Evolutionary conservation across 2,329 filamentous ascomycete genomes (phyloP).

Genomic region (Xylaria sp.): DNA sequence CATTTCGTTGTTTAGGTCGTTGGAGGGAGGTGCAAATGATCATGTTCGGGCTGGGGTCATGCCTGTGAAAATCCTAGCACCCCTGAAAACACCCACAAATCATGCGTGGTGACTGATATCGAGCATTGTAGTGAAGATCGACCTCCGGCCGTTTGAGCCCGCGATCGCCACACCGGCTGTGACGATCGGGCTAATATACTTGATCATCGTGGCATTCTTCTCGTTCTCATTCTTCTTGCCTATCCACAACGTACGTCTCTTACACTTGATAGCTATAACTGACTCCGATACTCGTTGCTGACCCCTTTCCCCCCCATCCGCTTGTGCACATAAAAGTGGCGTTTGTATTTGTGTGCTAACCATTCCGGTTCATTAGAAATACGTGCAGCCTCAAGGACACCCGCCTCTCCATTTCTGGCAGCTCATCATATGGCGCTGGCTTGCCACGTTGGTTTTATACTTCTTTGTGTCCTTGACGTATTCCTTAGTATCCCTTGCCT

Average conservation of each 20-base stretch:
- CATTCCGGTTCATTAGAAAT: constrained; percentile 44
- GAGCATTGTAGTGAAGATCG: constrained; percentile 41
- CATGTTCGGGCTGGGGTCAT: neutral
- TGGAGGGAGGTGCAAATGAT: neutral
- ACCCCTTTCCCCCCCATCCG: neutral
- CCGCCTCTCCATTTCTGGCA: constrained; percentile 63
- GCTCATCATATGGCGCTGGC: constrained; percentile 62
- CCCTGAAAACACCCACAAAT: neutral
- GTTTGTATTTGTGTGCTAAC: neutral
- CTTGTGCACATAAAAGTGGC: neutral
- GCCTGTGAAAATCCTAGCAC: neutral
- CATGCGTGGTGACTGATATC: neutral
- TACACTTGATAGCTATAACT: neutral
- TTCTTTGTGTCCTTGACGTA: constrained; percentile 67
- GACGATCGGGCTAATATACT: constrained; percentile 67
- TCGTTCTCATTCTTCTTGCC: constrained; percentile 69
- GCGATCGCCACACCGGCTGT: constrained; percentile 61
- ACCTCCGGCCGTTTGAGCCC: constrained; percentile 65
- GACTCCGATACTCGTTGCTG: neutral
- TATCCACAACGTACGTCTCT: constrained; percentile 55
- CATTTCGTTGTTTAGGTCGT: neutral
- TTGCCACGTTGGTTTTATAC: constrained; percentile 62
- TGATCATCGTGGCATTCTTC: constrained; percentile 72
- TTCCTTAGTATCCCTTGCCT: constrained; percentile 66
- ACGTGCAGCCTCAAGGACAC: constrained; percentile 59